Evolutionary conservation across 352 stramenopile species (phyloP).

Genomic region (Pythium brachiatum): DNA sequence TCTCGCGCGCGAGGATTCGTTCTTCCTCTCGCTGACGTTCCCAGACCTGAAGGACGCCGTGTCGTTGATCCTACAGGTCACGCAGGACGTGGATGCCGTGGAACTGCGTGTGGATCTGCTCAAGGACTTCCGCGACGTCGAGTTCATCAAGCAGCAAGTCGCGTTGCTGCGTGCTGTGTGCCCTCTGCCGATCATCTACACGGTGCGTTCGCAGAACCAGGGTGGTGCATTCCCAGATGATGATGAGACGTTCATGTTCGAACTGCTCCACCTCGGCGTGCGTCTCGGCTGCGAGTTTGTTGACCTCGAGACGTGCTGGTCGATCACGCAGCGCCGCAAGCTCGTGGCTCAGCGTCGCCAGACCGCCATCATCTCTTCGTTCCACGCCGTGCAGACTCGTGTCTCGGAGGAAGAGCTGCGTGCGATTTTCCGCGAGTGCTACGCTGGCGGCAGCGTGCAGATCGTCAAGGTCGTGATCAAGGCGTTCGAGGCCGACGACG

Average conservation of each 20-base stretch:
- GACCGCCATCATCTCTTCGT: conserved; percentile 75
- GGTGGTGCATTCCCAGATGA: conserved; percentile 94
- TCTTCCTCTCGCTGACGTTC: conserved; percentile 82
- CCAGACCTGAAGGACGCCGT: conserved; percentile 49
- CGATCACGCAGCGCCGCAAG: conserved; percentile 57
- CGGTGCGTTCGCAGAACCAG: conserved; percentile 92
- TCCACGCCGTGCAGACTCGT: conserved; percentile 59
- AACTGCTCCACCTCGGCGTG: conserved; percentile 89
- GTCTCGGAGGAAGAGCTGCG: conserved; percentile 46
- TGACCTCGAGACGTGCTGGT: conserved; percentile 94
- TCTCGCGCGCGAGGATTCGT: conserved; percentile 53
- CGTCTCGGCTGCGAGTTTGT: conserved; percentile 94
- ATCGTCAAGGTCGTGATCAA: conserved; percentile 92
- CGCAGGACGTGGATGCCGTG: conserved; percentile 90
- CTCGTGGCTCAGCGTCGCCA: conserved; percentile 42
- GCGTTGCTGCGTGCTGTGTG: conserved; percentile 84
- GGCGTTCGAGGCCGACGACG: conserved; percentile 78
- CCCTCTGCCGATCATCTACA: conserved; percentile 95
- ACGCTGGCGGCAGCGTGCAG: conserved; percentile 67
- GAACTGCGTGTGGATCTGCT: conserved; percentile 96
- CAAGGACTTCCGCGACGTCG: conserved; percentile 40
- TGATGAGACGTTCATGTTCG: conserved; percentile 78
- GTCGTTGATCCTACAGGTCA: conserved; percentile 47
- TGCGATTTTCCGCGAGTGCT: conserved; percentile 69
- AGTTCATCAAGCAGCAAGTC: conserved; percentile 70